phyloP scores from a whole-genome alignment of 2,329 filamentous ascomycete species.

The Microcyclospora tardicrescens region DNA sequence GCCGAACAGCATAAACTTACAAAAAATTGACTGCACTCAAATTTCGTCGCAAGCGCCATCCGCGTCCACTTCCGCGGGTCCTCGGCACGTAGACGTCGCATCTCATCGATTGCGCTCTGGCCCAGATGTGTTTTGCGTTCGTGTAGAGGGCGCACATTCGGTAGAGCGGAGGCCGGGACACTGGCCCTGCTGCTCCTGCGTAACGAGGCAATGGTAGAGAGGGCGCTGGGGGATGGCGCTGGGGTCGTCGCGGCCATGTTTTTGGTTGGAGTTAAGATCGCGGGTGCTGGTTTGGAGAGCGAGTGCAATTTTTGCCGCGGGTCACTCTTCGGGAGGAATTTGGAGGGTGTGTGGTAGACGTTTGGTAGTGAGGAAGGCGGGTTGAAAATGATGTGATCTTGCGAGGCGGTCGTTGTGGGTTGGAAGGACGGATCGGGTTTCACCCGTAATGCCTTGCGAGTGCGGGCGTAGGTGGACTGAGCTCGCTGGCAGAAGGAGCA shows the following conservation, averaged over 20 bases:
- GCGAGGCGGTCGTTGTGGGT: slow-evolving; percentile 20
- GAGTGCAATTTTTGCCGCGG: slow-evolving; percentile 36
- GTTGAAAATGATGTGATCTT: slow-evolving; percentile 51
- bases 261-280: no score
- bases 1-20: slow-evolving; percentile 46
- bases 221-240: slow-evolving; percentile 4
- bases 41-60: slow-evolving; percentile 46
- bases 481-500: slow-evolving; percentile 25
- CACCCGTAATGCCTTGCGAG: slow-evolving; percentile 33
- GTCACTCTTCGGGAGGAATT: slow-evolving; percentile 50
- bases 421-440: slow-evolving; percentile 33
- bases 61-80: slow-evolving; percentile 50
- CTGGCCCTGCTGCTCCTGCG: slow-evolving; percentile 10
- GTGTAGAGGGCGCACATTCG: slow-evolving; percentile 37
- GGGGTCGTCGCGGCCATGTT: slow-evolving; percentile 1
- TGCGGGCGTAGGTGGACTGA: slow-evolving; percentile 33
- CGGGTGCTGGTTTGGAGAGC: slow-evolving; percentile 3
- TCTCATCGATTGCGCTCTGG: slow-evolving; percentile 45
- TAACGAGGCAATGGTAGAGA: slow-evolving; percentile 16
- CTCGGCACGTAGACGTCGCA: slow-evolving; percentile 39
- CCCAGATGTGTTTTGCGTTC: slow-evolving; percentile 51
- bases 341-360: slow-evolving; percentile 50
- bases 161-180: slow-evolving; percentile 27
- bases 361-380: slow-evolving; percentile 51
- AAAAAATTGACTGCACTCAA: slow-evolving; percentile 50